Conservation (phyloP, 768 basidiomycete genomes). For the Mycena olivaceomarginata region DNA sequence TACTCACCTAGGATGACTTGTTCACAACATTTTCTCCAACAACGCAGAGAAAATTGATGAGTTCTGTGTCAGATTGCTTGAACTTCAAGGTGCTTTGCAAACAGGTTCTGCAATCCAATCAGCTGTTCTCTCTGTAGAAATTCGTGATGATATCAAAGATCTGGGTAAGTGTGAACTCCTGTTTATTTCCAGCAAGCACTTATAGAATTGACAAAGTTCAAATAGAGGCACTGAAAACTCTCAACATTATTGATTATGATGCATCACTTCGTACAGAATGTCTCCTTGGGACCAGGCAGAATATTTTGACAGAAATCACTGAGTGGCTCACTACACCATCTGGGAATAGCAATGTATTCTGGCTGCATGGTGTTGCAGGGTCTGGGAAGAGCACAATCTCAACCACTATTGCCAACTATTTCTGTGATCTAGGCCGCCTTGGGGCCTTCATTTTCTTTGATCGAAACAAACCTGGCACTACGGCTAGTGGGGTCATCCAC, state of each 20-base stretch:
- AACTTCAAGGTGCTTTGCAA: too few species aligned
- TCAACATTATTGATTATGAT: neutral
- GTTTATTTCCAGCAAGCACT: neutral
- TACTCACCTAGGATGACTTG: neutral
- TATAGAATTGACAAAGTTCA: neutral
- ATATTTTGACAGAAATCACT: neutral
- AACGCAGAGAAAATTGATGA: neutral
- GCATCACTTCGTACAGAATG: neutral
- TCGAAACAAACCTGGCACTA: too few species aligned
- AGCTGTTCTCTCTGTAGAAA: neutral
- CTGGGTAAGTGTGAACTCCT: neutral
- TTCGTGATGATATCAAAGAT: neutral
- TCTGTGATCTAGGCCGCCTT: too few species aligned
- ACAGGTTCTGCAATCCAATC: too few species aligned
- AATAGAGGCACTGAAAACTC: neutral
- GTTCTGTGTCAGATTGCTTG: too few species aligned
- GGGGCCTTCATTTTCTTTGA: too few species aligned
- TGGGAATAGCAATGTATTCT: slow-evolving; percentile 12
- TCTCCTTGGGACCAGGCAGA: neutral
- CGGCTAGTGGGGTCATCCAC: neutral
- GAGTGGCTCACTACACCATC: slow-evolving; percentile 2
- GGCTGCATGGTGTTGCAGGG: neutral
- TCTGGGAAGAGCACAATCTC: neutral
- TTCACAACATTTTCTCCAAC: neutral
- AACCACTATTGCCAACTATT: neutral